Percentiles rank a stretch among this genome's conserved stretches.
Evolutionary conservation across 2,329 filamentous ascomycete genomes (phyloP).

Genomic region (Macrophomina pseudophaseolina): DNA sequence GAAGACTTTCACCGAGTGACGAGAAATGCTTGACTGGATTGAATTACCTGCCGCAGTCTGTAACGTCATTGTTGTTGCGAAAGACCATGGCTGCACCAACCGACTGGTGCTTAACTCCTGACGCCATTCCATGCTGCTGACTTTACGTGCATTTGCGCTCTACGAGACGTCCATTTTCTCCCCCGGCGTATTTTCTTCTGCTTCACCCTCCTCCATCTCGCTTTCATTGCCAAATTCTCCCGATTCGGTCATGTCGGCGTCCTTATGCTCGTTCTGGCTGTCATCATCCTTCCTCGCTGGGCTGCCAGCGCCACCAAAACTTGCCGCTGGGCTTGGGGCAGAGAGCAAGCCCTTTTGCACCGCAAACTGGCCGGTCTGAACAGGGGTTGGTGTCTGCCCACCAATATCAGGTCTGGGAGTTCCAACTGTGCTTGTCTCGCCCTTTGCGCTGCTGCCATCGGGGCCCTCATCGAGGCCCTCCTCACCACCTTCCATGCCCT

Average conservation of each 20-base stretch:
- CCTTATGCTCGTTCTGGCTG: slow-evolving; percentile 36
- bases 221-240: slow-evolving; percentile 23
- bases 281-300: slow-evolving; percentile 37
- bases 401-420: slow-evolving; percentile 52
- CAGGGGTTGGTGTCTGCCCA: slow-evolving; percentile 19
- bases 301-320: slow-evolving; percentile 37
- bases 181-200: slow-evolving; percentile 16
- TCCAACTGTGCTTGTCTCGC: slow-evolving; percentile 47
- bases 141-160: not conserved
- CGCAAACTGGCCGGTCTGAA: slow-evolving; percentile 1
- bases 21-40: not conserved
- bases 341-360: slow-evolving; percentile 15
- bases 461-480: slow-evolving; percentile 45
- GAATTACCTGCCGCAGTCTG: not conserved
- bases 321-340: slow-evolving; percentile 27
- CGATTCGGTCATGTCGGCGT: slow-evolving; percentile 28
- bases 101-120: not conserved
- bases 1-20: not conserved
- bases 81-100: not conserved
- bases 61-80: slow-evolving; percentile 4
- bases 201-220: slow-evolving; percentile 33
- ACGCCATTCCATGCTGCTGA: slow-evolving; percentile 8
- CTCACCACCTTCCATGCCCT: slow-evolving; percentile 62
- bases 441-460: slow-evolving; percentile 44
- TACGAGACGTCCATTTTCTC: slow-evolving; percentile 27